These are phyloP conservation scores for Mycocentrospora acerina DNA, from an alignment of 2,329 filamentous ascomycete genomes.

Conservation along the genomic window DNA sequence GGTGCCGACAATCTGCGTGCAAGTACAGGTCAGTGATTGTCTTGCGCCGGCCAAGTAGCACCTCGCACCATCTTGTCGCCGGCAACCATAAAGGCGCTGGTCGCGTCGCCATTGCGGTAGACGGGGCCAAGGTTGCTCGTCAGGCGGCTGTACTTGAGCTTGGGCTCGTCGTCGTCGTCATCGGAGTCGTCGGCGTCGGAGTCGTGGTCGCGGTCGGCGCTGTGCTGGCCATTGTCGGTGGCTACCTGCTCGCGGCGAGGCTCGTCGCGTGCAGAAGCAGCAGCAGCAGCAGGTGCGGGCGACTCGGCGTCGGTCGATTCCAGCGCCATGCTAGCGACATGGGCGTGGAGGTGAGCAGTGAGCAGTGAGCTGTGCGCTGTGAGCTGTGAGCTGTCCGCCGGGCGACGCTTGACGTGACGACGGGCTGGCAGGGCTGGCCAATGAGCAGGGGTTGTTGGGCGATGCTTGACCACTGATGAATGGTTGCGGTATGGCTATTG, in stretches of 20 bases:
- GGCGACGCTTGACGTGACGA: constrained; percentile 27
- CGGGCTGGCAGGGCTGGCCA: too few species aligned
- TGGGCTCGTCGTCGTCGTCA: constrained; percentile 89
- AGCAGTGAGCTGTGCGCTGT: too few species aligned
- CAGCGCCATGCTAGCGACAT: constrained; percentile 47
- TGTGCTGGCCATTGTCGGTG: constrained; percentile 21
- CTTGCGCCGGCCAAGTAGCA: too few species aligned
- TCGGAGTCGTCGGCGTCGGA: constrained; percentile 64
- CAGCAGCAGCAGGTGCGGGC: constrained; percentile 49
- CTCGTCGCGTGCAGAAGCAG: constrained; percentile 42
- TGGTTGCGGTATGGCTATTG: too few species aligned
- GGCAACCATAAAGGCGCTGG: constrained; percentile 83
- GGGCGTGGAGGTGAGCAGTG: constrained; percentile 29
- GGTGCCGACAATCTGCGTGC: constrained; percentile 76
- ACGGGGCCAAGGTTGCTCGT: constrained; percentile 77
- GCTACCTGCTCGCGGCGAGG: constrained; percentile 15
- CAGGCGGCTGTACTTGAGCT: constrained; percentile 86
- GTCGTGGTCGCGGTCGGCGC: constrained; percentile 29
- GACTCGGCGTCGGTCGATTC: constrained; percentile 34
- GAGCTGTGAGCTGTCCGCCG: too few species aligned
- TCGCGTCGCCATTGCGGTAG: constrained; percentile 94
- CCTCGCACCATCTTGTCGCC: constrained; percentile 98
- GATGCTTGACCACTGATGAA: too few species aligned
- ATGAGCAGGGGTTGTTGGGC: too few species aligned
- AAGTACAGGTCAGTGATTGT: constrained; percentile 36